Conservation (phyloP, 495 filamentous ascomycete species). For the Terfezia boudieri region DNA sequence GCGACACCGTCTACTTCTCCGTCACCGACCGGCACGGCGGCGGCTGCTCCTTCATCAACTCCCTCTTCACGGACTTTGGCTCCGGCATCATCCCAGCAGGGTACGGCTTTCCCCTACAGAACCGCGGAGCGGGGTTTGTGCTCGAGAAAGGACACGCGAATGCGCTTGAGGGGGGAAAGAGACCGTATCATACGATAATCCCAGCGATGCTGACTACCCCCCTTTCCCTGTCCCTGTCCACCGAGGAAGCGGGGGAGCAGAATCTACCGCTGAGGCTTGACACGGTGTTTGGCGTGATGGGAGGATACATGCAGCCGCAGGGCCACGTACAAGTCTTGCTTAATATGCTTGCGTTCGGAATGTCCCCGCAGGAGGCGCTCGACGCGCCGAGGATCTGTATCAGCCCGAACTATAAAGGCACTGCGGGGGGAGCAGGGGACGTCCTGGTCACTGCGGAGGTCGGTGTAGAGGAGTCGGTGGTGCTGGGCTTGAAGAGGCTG, state of each 20-base stretch:
- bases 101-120: constrained; percentile 85
- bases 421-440: too few species aligned
- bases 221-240: too few species aligned
- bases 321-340: constrained; percentile 89
- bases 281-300: constrained; percentile 86
- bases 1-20: constrained; percentile 88
- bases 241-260: too few species aligned
- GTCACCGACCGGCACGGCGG: constrained; percentile 63
- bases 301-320: constrained; percentile 97
- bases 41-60: constrained; percentile 88
- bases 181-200: constrained; percentile 96
- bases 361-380: constrained; percentile 68
- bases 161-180: constrained; percentile 51
- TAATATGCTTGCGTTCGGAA: constrained; percentile 69
- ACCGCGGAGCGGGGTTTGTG: constrained; percentile 71
- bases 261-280: constrained; percentile 41
- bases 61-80: constrained; percentile 80
- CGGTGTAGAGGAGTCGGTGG: constrained; percentile 35
- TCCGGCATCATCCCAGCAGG: constrained; percentile 59
- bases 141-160: constrained; percentile 53
- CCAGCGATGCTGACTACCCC: constrained; percentile 68
- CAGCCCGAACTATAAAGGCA: too few species aligned
- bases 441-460: too few species aligned
- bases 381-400: constrained; percentile 67
- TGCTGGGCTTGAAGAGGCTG: constrained; percentile 39